A percentile compares a stretch with the other conserved stretches of the same genome.
Conservation (phyloP, 2,329 filamentous ascomycete species). For the Dothideomycetidae sp. region DNA sequence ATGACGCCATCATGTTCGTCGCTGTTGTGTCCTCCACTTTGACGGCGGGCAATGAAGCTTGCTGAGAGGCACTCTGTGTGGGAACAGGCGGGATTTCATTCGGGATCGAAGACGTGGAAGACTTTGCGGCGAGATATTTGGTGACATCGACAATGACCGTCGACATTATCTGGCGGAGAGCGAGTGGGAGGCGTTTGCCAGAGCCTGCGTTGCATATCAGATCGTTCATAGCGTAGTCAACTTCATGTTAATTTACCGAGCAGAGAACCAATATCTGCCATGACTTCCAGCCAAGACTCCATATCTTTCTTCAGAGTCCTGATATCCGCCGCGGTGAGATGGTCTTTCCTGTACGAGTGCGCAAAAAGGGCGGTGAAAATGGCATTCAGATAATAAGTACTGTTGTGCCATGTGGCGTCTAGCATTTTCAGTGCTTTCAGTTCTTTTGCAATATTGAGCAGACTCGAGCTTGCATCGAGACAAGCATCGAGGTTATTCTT, state of each 20-base stretch:
- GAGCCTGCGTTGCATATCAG: constrained; percentile 26
- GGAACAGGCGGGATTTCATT: not conserved
- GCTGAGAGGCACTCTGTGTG: not conserved
- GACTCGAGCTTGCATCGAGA: constrained; percentile 48
- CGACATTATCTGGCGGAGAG: constrained; percentile 36
- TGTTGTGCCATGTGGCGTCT: constrained; percentile 66
- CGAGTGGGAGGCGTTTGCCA: constrained; percentile 33
- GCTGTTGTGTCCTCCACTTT: not conserved
- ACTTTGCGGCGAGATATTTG: constrained; percentile 29
- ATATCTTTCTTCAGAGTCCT: constrained; percentile 50
- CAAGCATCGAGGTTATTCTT: constrained; percentile 42
- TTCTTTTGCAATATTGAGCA: constrained; percentile 46
- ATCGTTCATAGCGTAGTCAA: constrained; percentile 1
- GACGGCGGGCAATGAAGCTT: not conserved
- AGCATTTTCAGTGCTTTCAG: constrained; percentile 52
- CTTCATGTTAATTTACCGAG: constrained; percentile 41
- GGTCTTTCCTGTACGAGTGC: constrained; percentile 51
- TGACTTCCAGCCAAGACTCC: constrained; percentile 52
- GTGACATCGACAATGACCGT: constrained; percentile 34
- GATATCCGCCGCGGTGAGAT: constrained; percentile 45
- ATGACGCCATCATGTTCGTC: not conserved
- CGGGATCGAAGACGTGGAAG: constrained; percentile 11
- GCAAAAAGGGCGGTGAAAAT: constrained; percentile 60
- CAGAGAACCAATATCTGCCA: constrained; percentile 51
- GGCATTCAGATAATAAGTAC: constrained; percentile 56